Base-by-base conservation (phyloP, 129 eudicot species). In the Apium graveolens region DNA sequence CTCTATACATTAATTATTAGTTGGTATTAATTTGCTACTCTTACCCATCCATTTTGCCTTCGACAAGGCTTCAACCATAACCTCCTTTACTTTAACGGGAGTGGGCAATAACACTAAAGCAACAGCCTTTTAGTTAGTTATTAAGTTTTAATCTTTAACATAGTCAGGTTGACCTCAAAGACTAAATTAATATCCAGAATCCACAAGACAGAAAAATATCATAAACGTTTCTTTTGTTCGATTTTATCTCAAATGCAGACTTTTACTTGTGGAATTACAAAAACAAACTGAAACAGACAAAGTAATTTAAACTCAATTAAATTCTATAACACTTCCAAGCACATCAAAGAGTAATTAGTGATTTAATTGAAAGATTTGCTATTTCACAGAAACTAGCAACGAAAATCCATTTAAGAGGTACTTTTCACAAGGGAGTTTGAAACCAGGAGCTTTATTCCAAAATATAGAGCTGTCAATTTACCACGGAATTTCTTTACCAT, bases 401-500 rank as follows among this genome's bases (percentile, higher is more conserved):
- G 41, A 38, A 38, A 38, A 38, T 38, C 41, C 41, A 38, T 6
- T 38, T 38, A 38, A 38, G 41, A 2, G 41, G 41, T 38, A 6
- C 60, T 51, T 20, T 6, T 51, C 7, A 38, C 6, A 38, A 38
- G 41, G 12, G 27, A 70, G 29, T 37, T 35, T 6, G 11, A 70
- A 38, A 70, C 14, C 24, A 2, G 35, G 35, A 72, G 9, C 3
- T 38, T 24, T 41, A n/a, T 72, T 72, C 8, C 51, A 24, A 42
- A 73, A 39, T 41, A 42, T 11, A 11, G 32, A 73, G 10, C 38
- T 60, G 60, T 3, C 7, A 73, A n/a, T 74, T 90, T 86, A 95
- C 99, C 99, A 95, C 70, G 94, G 92, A 76, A 95, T 95, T 84
- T 95, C 95, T 82, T 90, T 83, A 82, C 96, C 96, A 81, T 95